phyloP scores from a whole-genome alignment of 345 rosid species.

The Psidium guajava region DNA sequence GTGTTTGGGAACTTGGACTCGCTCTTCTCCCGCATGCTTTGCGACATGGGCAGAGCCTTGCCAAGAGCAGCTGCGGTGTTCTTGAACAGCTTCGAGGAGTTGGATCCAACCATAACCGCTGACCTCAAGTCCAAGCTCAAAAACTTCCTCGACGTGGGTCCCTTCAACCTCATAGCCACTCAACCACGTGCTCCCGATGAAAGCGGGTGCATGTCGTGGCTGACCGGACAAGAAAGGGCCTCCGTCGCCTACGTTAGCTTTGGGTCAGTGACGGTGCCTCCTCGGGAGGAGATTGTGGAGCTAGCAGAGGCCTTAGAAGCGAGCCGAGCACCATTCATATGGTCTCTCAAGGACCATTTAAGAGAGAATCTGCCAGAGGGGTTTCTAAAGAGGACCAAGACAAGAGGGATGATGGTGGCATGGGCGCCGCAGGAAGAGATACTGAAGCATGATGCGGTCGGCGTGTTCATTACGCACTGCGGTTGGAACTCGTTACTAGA shows the following conservation, averaged over 20 bases:
- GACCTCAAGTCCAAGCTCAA: constrained; percentile 24
- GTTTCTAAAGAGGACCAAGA: constrained; percentile 14
- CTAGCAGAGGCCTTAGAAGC: constrained; percentile 27
- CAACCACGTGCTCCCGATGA: background rate
- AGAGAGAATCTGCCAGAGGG: constrained; percentile 21
- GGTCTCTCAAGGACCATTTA: constrained; percentile 21
- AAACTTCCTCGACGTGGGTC: constrained; percentile 19
- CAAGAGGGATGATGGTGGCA: constrained; percentile 16
- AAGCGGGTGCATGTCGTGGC: constrained; percentile 19
- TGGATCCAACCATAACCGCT: constrained; percentile 18
- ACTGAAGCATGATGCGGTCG: constrained; percentile 11
- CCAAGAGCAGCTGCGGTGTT: constrained; percentile 25
- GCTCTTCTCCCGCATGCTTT: constrained; percentile 21
- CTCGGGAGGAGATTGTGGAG: constrained; percentile 18
- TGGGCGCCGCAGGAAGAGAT: constrained; percentile 30
- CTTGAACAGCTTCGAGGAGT: constrained; percentile 26
- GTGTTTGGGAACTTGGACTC: constrained; percentile 21
- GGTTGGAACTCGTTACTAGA: constrained; percentile 32
- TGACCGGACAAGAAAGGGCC: constrained; percentile 11
- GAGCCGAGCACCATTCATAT: constrained; percentile 13
- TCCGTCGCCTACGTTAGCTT: constrained; percentile 35
- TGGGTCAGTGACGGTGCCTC: constrained; percentile 19
- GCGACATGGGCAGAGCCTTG: constrained; percentile 17
- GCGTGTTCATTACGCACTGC: constrained; percentile 22
- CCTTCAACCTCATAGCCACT: constrained; percentile 12